These are phyloP conservation scores for Microsporum ferrugineum DNA, from an alignment of 2,329 filamentous ascomycete species.

Conservation along the genomic window DNA sequence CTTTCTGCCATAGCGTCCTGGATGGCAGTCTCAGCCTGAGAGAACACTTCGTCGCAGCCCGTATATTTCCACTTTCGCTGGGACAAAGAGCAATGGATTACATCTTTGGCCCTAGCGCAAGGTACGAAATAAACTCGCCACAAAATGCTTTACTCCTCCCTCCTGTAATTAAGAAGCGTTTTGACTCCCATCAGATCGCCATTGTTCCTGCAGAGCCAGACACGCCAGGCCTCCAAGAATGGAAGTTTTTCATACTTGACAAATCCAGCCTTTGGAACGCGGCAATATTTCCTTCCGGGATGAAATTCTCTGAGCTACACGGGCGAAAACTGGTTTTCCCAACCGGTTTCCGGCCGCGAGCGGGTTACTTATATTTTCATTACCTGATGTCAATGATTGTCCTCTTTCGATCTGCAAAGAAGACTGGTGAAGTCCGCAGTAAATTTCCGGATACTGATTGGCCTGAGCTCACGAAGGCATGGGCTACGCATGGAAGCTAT, in stretches of 20 bases:
- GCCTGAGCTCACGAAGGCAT: background rate
- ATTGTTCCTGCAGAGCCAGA: background rate
- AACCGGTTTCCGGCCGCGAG: background rate
- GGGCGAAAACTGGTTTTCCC: background rate
- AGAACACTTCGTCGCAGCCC: constrained; percentile 1
- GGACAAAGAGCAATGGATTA: constrained; percentile 8
- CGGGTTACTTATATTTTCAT: constrained; percentile 5
- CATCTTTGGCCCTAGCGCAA: constrained; percentile 9
- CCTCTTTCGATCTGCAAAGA: background rate
- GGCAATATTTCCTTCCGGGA: background rate
- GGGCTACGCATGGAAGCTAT: background rate
- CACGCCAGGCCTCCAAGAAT: background rate
- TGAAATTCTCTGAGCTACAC: constrained; percentile 1
- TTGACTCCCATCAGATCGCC: constrained; percentile 1
- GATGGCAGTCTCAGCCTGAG: background rate
- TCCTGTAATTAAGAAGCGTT: background rate
- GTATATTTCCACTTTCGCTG: constrained; percentile 10
- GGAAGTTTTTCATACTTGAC: background rate
- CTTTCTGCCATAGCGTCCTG: background rate
- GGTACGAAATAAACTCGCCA: constrained; percentile 8
- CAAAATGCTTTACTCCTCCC: constrained; percentile 9
- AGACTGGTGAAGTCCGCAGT: background rate
- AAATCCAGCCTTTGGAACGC: background rate
- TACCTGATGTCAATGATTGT: background rate
- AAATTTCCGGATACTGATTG: background rate